Base-by-base conservation (phyloP, 108 stramenopile genomes). In the Skeletonema grethae region DNA sequence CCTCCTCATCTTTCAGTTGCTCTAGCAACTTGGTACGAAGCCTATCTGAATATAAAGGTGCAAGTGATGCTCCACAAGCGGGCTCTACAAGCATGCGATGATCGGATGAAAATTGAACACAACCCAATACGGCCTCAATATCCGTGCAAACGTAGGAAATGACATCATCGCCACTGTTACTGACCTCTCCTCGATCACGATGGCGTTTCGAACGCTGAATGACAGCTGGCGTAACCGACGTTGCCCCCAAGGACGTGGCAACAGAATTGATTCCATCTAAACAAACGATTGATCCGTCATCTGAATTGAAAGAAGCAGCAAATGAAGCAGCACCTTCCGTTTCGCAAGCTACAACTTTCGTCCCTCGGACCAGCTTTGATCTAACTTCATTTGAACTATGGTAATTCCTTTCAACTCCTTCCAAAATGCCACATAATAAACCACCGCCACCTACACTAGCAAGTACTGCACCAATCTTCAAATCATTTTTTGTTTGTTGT, bases 361-460 rank as follows among this genome's bases (percentile, higher is more conserved):
- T 75, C 7, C 79, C 80, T 13, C 72, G 60, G 15, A 80, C 63
- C 15, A 61, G 46, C 18, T 70, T 50, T 13, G 80, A 50, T 50
- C 73, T 69, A 7, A 29, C 20, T 16, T 65, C 62, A 45, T 65
- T 11, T 2, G 20, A 15, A 0, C 76, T 39, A 22, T 53, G 64
- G 34, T 73, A 78, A 18, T 80, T 80, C 18, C 90, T 61, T 16
- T 83, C 84, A 7, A 95, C 67, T n/a, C 97, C 97, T 66, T 92
- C 88, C 39, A 94, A 65, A 7, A 94, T 77, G 28, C 97, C 97
- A 32, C 85, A 82, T 7, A 97, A 64, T 5, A 97, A 70, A 25
- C 97, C 97, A 45, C 96, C 97, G 20, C 97, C 97, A 34, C 97
- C 97, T 0, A 97, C 95, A 48, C 90, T 89, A 12, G 86, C 83